A percentile compares a stretch with the other conserved stretches of the same genome.
Conservation (phyloP, 805 yeast genomes). For the Brettanomyces sp. region DNA sequence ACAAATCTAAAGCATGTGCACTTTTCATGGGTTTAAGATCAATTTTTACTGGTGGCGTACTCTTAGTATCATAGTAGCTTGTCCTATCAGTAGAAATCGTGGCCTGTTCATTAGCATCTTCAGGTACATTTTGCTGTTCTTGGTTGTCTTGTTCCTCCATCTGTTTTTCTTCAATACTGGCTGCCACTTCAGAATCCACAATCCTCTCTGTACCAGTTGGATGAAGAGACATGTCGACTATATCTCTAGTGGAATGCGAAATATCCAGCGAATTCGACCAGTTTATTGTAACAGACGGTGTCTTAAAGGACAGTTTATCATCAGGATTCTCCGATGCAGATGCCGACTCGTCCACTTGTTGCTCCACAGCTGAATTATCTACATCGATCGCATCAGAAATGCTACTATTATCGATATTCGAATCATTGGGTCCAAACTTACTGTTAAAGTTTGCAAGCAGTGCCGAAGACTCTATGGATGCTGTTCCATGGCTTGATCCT, state of each 20-base stretch:
- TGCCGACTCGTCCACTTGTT: not conserved
- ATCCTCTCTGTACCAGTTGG: not conserved
- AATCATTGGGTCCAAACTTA: not conserved
- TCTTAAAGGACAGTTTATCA: constrained; percentile 17
- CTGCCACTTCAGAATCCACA: not conserved
- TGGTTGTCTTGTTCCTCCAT: not conserved
- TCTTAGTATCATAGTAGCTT: not conserved
- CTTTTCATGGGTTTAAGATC: constrained; percentile 3
- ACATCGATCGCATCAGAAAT: not conserved
- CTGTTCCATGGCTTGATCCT: not conserved
- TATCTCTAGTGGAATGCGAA: constrained; percentile 9
- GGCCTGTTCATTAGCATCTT: constrained; percentile 1
- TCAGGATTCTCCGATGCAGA: constrained; percentile 2
- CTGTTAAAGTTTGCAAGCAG: constrained; percentile 4
- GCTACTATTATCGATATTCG: not conserved
- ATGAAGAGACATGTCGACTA: constrained; percentile 5
- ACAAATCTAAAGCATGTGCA: not conserved
- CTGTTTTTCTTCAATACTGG: not conserved
- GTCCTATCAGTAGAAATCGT: not conserved
- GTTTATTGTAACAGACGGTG: constrained; percentile 27
- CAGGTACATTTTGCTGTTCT: constrained; percentile 5
- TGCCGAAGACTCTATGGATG: constrained; percentile 5
- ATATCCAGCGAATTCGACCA: constrained; percentile 28
- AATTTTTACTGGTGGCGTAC: not conserved
- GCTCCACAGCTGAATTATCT: no score